Conservation (phyloP, 805 yeast species). For the Starmerella kuoi region DNA sequence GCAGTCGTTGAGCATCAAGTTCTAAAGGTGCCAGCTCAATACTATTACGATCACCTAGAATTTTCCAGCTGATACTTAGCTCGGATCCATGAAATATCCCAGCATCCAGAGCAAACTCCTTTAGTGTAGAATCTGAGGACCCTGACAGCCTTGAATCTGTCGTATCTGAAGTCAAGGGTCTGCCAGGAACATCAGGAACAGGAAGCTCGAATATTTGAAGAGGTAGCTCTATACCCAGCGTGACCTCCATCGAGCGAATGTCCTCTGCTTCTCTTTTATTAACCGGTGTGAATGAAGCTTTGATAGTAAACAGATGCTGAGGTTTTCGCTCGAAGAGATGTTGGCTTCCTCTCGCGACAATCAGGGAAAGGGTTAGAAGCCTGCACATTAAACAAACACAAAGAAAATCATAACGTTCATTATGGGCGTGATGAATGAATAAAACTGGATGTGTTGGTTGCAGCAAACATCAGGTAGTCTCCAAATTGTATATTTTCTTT, state of each 20-base stretch:
- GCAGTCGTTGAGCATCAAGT: slow-evolving; percentile 6
- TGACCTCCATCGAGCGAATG: slow-evolving; percentile 10
- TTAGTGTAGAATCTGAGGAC: neutral
- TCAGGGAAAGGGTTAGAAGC: no score
- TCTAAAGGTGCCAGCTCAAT: slow-evolving; percentile 18
- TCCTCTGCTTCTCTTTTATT: no score
- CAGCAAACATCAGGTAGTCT: no score
- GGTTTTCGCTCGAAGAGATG: no score
- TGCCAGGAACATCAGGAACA: slow-evolving; percentile 3
- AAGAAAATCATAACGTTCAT: no score
- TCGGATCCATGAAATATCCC: slow-evolving; percentile 9
- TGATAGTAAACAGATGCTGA: no score
- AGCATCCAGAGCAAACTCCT: slow-evolving; percentile 7
- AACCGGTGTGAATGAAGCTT: no score
- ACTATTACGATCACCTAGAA: slow-evolving; percentile 1
- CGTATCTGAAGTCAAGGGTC: slow-evolving; percentile 2
- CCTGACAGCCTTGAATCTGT: slow-evolving; percentile 1
- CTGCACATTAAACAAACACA: no score
- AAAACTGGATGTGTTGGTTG: no score
- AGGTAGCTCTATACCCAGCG: slow-evolving; percentile 5
- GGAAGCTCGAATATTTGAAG: neutral
- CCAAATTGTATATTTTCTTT: no score
- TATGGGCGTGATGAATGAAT: no score
- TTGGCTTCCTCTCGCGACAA: no score
- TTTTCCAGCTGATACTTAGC: slow-evolving; percentile 13